Percentiles rank a stretch among this genome's conserved stretches.
Evolutionary conservation across 164 flowering plant species (phyloP).

Genomic region (Warburgia ugandensis): DNA sequence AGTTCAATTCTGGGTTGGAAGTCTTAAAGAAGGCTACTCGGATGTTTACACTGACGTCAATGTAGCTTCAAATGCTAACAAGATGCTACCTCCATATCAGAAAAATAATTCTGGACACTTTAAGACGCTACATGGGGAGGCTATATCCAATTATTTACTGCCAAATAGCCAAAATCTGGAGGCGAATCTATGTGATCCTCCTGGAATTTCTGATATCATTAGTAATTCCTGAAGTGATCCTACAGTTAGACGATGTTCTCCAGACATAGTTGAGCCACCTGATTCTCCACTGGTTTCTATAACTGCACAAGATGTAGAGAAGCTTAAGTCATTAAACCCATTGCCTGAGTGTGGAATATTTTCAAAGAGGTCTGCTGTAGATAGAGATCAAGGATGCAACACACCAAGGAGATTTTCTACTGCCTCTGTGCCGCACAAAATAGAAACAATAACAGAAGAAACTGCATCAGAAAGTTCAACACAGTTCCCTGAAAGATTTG

Average conservation of each 20-base stretch:
- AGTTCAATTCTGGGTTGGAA: constrained; percentile 2
- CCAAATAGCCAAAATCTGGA: constrained; percentile 1
- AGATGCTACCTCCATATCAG: neutral
- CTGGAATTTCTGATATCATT: constrained; percentile 2
- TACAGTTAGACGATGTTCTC: no score
- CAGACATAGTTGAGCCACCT: no score
- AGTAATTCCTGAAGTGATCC: constrained; percentile 5
- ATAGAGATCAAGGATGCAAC: neutral
- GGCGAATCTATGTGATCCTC: neutral
- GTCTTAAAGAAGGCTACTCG: neutral
- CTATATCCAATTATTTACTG: constrained; percentile 4
- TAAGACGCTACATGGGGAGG: constrained; percentile 4
- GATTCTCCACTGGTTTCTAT: no score
- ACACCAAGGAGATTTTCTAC: neutral
- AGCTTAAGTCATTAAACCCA: neutral
- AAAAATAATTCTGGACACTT: neutral
- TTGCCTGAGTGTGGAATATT: no score
- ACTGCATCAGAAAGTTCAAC: constrained; percentile 33
- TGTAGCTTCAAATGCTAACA: constrained; percentile 6
- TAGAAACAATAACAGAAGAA: constrained; percentile 6
- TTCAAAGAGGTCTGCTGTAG: neutral
- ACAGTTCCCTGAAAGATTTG: constrained; percentile 23
- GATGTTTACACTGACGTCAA: neutral
- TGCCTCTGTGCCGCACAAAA: constrained; percentile 5
- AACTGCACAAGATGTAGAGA: constrained; percentile 1